Conservation (phyloP, 192 early-diverging fungal genomes). For the Coemansia sp. region DNA sequence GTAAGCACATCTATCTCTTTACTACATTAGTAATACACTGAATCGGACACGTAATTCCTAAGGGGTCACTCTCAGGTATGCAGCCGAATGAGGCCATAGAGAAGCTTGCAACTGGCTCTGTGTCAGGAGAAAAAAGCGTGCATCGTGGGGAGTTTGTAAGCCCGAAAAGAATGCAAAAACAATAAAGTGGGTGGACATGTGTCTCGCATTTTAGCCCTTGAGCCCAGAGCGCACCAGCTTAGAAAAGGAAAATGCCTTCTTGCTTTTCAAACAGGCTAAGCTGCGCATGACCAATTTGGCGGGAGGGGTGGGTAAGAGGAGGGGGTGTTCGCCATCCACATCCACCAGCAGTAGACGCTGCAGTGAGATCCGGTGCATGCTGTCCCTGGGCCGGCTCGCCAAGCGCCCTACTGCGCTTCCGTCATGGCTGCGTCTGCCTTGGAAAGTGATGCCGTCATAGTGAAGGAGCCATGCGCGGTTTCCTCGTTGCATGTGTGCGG, state of each 20-base stretch:
- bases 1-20: background rate
- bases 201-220: background rate
- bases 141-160: background rate
- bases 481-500: background rate
- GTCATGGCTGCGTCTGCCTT: slow-evolving; percentile 2
- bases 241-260: background rate
- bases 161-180: background rate
- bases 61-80: background rate
- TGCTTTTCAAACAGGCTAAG: background rate
- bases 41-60: background rate
- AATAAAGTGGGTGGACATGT: background rate
- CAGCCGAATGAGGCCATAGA: background rate
- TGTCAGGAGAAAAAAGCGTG: background rate
- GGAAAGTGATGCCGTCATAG: background rate
- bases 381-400: slow-evolving; percentile 7
- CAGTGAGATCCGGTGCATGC: background rate
- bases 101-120: slow-evolving; percentile 3
- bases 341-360: background rate
- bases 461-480: background rate
- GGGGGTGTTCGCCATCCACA: background rate
- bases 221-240: background rate
- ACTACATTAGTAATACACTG: background rate
- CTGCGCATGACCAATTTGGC: background rate
- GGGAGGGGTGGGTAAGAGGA: background rate
- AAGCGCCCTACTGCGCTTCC: background rate